A percentile compares a stretch with the other conserved stretches of the same genome.
Evolutionary conservation across 2,329 filamentous ascomycete genomes (phyloP).

Genomic region (Hortaea sp.): DNA sequence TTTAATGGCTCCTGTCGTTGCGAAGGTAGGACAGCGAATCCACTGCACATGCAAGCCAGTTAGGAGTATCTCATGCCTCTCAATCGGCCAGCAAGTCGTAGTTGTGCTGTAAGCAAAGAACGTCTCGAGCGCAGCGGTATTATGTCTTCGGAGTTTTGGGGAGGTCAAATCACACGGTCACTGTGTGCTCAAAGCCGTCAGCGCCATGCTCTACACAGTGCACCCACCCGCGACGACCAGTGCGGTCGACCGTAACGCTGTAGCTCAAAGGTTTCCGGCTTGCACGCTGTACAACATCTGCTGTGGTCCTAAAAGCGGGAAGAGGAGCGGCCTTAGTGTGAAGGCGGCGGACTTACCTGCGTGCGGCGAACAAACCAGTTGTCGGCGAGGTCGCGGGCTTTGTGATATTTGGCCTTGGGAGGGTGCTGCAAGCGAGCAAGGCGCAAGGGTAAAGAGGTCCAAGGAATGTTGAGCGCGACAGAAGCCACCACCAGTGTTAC

Average conservation of each 20-base stretch:
- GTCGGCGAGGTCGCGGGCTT: background rate
- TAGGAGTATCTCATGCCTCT: slow-evolving; percentile 5
- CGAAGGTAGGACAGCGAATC: background rate
- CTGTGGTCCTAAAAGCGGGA: slow-evolving; percentile 3
- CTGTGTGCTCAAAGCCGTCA: slow-evolving; percentile 2
- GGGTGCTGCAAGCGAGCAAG: slow-evolving; percentile 1
- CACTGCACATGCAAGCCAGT: slow-evolving; percentile 1
- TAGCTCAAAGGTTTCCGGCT: slow-evolving; percentile 3
- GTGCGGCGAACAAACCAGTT: slow-evolving; percentile 4
- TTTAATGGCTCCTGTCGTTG: background rate
- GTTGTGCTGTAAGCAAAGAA: too few species aligned
- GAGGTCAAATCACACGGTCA: background rate
- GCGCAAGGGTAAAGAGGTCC: background rate
- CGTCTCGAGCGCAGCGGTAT: too few species aligned
- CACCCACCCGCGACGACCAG: slow-evolving; percentile 6
- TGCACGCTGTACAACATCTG: slow-evolving; percentile 2
- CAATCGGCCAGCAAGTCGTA: too few species aligned
- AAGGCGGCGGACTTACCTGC: slow-evolving; percentile 3
- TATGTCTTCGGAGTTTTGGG: background rate
- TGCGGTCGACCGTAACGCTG: background rate
- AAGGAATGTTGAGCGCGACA: slow-evolving; percentile 3
- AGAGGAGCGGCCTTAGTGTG: background rate
- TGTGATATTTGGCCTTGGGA: background rate
- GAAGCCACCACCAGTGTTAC: background rate
- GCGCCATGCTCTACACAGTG: slow-evolving; percentile 6